Evolutionary conservation across 2,329 filamentous ascomycete genomes (phyloP), one percentile per base, ranked within the genome.

Genomic region (Talaromyces islandicus): DNA sequence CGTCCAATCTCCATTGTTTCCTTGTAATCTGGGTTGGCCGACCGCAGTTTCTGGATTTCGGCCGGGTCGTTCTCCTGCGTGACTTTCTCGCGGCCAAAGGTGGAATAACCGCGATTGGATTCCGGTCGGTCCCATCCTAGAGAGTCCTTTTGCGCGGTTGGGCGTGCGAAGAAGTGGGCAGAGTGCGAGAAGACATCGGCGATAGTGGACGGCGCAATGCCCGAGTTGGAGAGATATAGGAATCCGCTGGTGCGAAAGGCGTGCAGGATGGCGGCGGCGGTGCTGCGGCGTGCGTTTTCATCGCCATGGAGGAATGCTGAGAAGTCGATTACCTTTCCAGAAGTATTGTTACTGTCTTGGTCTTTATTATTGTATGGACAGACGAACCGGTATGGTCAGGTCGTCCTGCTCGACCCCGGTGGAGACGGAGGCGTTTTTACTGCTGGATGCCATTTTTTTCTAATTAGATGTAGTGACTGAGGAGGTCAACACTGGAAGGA

Each of bases 161-260:
- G 78, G 58, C 88, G 84, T 14, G 76, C 73, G 74, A 94, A 94
- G 80, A 93, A 92, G 63, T 79, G 77, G 55, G 87, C 85, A 5
- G 89, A 92, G 60, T 82, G 80, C 63, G 78, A 71, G 71, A 94
- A 95, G 62, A 88, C 82, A 60, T 81, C 74, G 61, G 82, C 73
- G 12, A 91, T 77, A 10, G 82, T 81, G 9, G 82, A 76, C 3
- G 83, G 68, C 0, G 86, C 75, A 62, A 96, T 88, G 46, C 88
- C 84, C 65, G 93, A 87, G 73, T 93, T 90, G 67, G 87, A 87
- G 43, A 96, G 84, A 75, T 96, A 96, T 70, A 97, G 84, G 79
- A 97, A 96, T 60, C 92, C 92, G 2, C 92, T 89, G 1, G 84
- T 88, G 68, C 92, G 89, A 78, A 97, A 96, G 48, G 90, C 92